phyloP scores from a whole-genome alignment of 495 filamentous ascomycete genomes.

The Podospora fimiseda region DNA sequence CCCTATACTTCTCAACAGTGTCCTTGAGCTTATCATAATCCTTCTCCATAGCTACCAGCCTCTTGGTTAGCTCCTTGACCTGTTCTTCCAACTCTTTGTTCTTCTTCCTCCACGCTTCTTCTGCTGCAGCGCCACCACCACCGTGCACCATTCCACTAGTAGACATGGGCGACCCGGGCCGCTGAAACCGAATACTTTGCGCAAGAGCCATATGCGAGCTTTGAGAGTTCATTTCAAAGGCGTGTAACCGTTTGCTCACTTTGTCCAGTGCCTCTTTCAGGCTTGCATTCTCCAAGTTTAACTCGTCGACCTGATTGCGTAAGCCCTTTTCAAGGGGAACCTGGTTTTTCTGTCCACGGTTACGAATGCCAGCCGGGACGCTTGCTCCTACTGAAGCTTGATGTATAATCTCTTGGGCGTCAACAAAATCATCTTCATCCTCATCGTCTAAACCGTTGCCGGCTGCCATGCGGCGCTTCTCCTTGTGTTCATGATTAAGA shows the following conservation, averaged over 20 bases:
- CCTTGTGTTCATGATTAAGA: slow-evolving; percentile 63
- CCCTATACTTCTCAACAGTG: slow-evolving; percentile 62
- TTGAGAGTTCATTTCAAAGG: slow-evolving; percentile 82
- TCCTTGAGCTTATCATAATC: slow-evolving; percentile 65
- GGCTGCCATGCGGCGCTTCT: slow-evolving; percentile 46
- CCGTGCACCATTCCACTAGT: slow-evolving; percentile 27
- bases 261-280: slow-evolving; percentile 70
- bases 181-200: slow-evolving; percentile 67
- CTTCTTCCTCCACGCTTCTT: slow-evolving; percentile 23
- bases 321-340: slow-evolving; percentile 30
- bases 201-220: slow-evolving; percentile 72
- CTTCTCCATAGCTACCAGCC: slow-evolving; percentile 51
- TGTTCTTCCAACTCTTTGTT: slow-evolving; percentile 57
- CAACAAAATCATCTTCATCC: slow-evolving; percentile 72
- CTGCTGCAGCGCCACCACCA: too few relatives aligned
- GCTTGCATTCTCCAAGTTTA: slow-evolving; percentile 72
- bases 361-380: slow-evolving; percentile 15
- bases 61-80: slow-evolving; percentile 40
- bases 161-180: slow-evolving; percentile 36
- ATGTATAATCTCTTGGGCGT: slow-evolving; percentile 64
- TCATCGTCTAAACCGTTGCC: slow-evolving; percentile 35
- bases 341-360: slow-evolving; percentile 24
- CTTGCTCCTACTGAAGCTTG: slow-evolving; percentile 20
- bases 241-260: slow-evolving; percentile 67
- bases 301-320: slow-evolving; percentile 66